Conservation (phyloP, 2,329 filamentous ascomycete species). For the Plenodomus biglobosus region DNA sequence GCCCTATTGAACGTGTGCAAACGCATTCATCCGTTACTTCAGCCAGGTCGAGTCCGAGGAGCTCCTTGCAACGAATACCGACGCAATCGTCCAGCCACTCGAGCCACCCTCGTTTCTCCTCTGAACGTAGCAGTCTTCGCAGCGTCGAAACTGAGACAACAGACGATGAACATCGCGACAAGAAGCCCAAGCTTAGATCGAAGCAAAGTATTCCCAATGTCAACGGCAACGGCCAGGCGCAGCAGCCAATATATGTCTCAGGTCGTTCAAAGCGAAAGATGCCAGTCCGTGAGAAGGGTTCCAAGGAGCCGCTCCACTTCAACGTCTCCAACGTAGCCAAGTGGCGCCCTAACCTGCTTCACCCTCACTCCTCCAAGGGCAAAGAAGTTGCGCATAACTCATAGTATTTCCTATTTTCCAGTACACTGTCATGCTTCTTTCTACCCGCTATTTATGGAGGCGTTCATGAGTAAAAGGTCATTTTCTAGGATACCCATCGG, state of each 20-base stretch:
- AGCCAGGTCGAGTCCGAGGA: constrained; percentile 12
- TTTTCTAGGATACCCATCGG: constrained; percentile 29
- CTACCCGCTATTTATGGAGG: constrained; percentile 8
- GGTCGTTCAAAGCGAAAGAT: constrained; percentile 48
- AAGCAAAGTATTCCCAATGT: constrained; percentile 42
- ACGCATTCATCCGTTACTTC: constrained; percentile 20
- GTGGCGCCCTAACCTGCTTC: constrained; percentile 37
- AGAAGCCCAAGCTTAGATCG: constrained; percentile 44
- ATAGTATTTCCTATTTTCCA: constrained; percentile 1
- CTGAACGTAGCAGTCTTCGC: constrained; percentile 41
- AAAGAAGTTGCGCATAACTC: constrained; percentile 35
- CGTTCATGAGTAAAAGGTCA: constrained; percentile 25
- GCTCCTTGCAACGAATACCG: constrained; percentile 14
- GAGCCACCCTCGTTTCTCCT: constrained; percentile 30
- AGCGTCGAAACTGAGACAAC: constrained; percentile 42
- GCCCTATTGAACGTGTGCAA: constrained; percentile 36
- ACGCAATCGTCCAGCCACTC: constrained; percentile 23
- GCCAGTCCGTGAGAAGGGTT: constrained; percentile 42
- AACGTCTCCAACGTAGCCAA: constrained; percentile 42
- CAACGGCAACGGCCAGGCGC: constrained; percentile 24
- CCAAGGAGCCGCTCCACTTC: constrained; percentile 45
- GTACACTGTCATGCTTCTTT: neutral
- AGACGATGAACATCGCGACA: constrained; percentile 45
- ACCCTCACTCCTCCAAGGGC: constrained; percentile 40
- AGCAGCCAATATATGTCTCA: constrained; percentile 43